Conservation (phyloP, 2,329 filamentous ascomycete species). For the Thelonectria discophora region DNA sequence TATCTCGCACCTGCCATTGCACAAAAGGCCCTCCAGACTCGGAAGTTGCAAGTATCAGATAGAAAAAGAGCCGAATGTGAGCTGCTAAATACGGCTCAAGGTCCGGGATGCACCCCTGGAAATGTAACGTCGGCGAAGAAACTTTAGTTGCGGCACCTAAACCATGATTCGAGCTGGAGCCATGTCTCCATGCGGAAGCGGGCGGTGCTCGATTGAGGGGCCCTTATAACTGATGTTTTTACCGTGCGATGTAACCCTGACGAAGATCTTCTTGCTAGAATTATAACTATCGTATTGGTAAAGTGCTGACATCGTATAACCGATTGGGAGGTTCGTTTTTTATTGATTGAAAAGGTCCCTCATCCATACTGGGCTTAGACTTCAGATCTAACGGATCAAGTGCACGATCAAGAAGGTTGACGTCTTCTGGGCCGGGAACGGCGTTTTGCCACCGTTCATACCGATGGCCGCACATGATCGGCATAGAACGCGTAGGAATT, state of each 20-base stretch:
- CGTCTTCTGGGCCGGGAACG: too few relatives aligned
- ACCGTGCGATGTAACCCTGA: background rate
- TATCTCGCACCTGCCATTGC: background rate
- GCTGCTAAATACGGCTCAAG: constrained; percentile 8
- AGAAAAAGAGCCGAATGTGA: background rate
- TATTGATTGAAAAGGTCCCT: too few relatives aligned
- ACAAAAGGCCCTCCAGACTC: background rate
- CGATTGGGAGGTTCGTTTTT: too few relatives aligned
- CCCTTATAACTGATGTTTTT: background rate
- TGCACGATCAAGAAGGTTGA: too few relatives aligned
- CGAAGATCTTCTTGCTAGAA: too few relatives aligned
- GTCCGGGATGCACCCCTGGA: background rate
- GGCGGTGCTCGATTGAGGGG: constrained; percentile 10
- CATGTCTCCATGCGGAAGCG: constrained; percentile 1
- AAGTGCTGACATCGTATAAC: too few relatives aligned
- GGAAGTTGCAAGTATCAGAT: constrained; percentile 2
- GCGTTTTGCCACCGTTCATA: too few relatives aligned
- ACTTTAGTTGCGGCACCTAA: background rate
- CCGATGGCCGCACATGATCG: too few relatives aligned
- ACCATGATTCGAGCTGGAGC: background rate
- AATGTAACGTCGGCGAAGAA: background rate
- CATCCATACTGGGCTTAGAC: too few relatives aligned
- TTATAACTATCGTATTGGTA: too few relatives aligned
- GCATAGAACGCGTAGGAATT: too few relatives aligned
- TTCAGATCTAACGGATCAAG: too few relatives aligned